Evolutionary conservation across 1,284 basidiomycete genomes (phyloP).

Genomic region (Paramarasmius palmivorus): DNA sequence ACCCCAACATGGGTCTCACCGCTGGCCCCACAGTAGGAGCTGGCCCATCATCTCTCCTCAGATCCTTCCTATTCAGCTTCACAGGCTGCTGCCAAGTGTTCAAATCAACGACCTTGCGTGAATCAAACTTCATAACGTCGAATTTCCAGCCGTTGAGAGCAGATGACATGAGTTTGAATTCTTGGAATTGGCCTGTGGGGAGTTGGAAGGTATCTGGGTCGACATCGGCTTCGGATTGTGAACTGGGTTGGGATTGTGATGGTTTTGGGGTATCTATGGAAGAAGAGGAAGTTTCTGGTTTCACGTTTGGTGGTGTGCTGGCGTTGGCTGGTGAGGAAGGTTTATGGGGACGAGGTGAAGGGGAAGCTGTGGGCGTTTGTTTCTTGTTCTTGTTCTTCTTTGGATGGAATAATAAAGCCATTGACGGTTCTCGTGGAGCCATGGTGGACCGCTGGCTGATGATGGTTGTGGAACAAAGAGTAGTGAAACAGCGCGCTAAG

Average conservation of each 20-base stretch:
- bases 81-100: constrained; percentile 68
- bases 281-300: constrained; percentile 27
- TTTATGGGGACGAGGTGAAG: constrained; percentile 8
- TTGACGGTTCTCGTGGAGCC: constrained; percentile 35
- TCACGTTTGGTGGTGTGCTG: constrained; percentile 6
- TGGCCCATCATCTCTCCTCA: constrained; percentile 50
- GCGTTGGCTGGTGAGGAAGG: background rate
- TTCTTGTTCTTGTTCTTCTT: constrained; percentile 49
- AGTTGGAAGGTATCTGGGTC: constrained; percentile 50
- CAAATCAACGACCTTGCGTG: constrained; percentile 67
- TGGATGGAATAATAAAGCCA: constrained; percentile 51
- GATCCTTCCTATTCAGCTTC: constrained; percentile 84
- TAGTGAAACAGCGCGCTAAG: no score
- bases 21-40: constrained; percentile 46
- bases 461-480: no score
- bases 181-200: constrained; percentile 63
- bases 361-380: constrained; percentile 23
- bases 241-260: no score
- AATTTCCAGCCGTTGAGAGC: constrained; percentile 82
- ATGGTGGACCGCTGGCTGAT: no score
- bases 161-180: constrained; percentile 75
- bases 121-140: constrained; percentile 83
- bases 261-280: constrained; percentile 19
- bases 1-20: constrained; percentile 69
- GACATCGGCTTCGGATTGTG: constrained; percentile 24